Evolutionary conservation across 1,284 basidiomycete species (phyloP).

Genomic region (Blastosporella zonata): DNA sequence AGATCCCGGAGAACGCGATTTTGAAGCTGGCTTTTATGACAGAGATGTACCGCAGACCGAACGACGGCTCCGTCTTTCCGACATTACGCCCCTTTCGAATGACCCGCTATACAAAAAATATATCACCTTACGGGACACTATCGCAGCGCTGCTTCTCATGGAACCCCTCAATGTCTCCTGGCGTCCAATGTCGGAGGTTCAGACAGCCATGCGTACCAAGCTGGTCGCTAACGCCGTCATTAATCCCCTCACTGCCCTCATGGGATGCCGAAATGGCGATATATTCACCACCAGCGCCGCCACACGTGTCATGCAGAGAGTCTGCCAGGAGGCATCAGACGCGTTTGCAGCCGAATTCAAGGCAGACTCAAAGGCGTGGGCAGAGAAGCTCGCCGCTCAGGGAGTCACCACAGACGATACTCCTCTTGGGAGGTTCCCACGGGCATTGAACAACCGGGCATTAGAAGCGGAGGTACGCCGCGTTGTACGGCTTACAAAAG

Average conservation of each 20-base stretch:
- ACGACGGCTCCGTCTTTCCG: constrained; percentile 47
- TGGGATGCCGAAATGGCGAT: constrained; percentile 81
- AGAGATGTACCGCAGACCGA: constrained; percentile 32
- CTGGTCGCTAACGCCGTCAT: constrained; percentile 84
- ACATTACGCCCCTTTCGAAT: constrained; percentile 45
- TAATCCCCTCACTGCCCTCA: constrained; percentile 85
- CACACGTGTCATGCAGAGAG: constrained; percentile 39
- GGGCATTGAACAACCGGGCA: constrained; percentile 33
- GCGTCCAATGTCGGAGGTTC: constrained; percentile 68
- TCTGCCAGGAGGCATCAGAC: constrained; percentile 61
- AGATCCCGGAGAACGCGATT: constrained; percentile 59
- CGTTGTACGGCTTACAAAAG: constrained; percentile 53
- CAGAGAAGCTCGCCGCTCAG: constrained; percentile 28
- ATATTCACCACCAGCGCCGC: constrained; percentile 48
- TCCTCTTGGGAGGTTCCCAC: constrained; percentile 40
- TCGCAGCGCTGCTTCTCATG: constrained; percentile 61
- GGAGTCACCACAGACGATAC: constrained; percentile 28
- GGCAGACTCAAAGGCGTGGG: constrained; percentile 40
- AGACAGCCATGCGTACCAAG: constrained; percentile 76
- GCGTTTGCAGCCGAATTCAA: constrained; percentile 53
- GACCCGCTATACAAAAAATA: constrained; percentile 46
- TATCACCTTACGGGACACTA: constrained; percentile 62
- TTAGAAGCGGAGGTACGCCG: constrained; percentile 53
- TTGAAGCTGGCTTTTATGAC: constrained; percentile 49
- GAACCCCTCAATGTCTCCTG: constrained; percentile 62